These are phyloP conservation scores for Alternaria infectoria DNA, from an alignment of 2,329 filamentous ascomycete genomes.

Conservation along the genomic window DNA sequence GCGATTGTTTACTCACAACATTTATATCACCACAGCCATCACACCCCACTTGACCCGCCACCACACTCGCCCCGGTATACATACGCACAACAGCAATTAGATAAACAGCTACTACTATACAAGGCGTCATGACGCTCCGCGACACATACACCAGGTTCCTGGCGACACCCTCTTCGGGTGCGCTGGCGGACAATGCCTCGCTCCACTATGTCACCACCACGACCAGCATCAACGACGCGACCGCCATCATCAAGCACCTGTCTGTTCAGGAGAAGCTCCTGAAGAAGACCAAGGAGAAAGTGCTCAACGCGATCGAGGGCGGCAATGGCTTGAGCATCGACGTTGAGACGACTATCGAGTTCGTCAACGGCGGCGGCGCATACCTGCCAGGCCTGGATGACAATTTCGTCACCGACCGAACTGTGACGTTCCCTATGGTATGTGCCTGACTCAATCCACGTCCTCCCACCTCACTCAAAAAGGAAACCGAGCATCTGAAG, in stretches of 20 bases:
- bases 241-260: slow-evolving; percentile 84
- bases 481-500: neutral
- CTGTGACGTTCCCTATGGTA: slow-evolving; percentile 81
- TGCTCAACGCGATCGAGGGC: slow-evolving; percentile 77
- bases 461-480: neutral
- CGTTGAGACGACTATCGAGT: slow-evolving; percentile 82
- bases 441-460: slow-evolving; percentile 6
- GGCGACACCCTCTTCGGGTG: slow-evolving; percentile 50
- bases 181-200: slow-evolving; percentile 54
- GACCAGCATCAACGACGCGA: slow-evolving; percentile 71
- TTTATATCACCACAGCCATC: slow-evolving; percentile 7
- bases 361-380: slow-evolving; percentile 78
- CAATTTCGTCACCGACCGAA: slow-evolving; percentile 87
- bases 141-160: slow-evolving; percentile 57
- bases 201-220: slow-evolving; percentile 89
- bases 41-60: slow-evolving; percentile 16
- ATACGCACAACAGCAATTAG: slow-evolving; percentile 18
- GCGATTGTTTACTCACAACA: slow-evolving; percentile 19
- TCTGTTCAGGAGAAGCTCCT: slow-evolving; percentile 72
- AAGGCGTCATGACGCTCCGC: slow-evolving; percentile 33
- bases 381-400: slow-evolving; percentile 91
- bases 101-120: slow-evolving; percentile 4
- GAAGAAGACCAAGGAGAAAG: slow-evolving; percentile 80
- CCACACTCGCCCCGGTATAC: slow-evolving; percentile 9
- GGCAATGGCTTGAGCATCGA: slow-evolving; percentile 74